phyloP scores from a whole-genome alignment of 305 asterid species.

The Stenogyne calaminthoides region DNA sequence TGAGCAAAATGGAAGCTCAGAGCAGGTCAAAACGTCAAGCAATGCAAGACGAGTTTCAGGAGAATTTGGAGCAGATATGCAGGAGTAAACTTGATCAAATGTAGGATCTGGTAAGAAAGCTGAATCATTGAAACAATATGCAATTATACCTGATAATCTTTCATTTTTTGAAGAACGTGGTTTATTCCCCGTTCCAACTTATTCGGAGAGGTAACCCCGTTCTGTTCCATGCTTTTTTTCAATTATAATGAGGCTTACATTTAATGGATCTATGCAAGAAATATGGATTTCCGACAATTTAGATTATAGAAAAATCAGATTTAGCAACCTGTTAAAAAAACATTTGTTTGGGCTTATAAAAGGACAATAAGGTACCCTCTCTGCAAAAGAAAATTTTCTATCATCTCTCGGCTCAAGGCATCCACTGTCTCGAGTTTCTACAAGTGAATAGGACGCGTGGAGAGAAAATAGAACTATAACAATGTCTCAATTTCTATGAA shows the following conservation, averaged over 20 bases:
- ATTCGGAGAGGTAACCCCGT: constrained; percentile 49
- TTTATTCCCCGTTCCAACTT: constrained; percentile 60
- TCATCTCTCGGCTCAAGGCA: too few relatives aligned
- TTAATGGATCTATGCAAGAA: neutral
- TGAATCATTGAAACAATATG: constrained; percentile 67
- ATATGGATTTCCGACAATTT: neutral
- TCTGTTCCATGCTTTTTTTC: constrained; percentile 25
- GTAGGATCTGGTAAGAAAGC: constrained; percentile 81
- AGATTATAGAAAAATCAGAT: neutral
- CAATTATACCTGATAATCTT: constrained; percentile 66
- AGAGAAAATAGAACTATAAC: too few relatives aligned
- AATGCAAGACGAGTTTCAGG: too few relatives aligned
- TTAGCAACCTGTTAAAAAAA: neutral
- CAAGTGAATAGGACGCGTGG: too few relatives aligned
- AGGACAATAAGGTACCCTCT: too few relatives aligned
- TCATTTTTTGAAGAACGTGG: constrained; percentile 67
- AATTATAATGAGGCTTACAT: neutral
- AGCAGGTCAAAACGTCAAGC: too few relatives aligned
- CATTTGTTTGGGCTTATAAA: neutral
- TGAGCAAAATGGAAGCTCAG: too few relatives aligned
- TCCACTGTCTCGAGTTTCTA: too few relatives aligned
- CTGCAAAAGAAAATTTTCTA: too few relatives aligned
- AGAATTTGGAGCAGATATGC: too few relatives aligned
- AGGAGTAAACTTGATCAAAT: constrained; percentile 93
- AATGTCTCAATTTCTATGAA: too few relatives aligned